Conservation (phyloP, 139 green algal genomes). For the Chlamydomonas incerta region DNA sequence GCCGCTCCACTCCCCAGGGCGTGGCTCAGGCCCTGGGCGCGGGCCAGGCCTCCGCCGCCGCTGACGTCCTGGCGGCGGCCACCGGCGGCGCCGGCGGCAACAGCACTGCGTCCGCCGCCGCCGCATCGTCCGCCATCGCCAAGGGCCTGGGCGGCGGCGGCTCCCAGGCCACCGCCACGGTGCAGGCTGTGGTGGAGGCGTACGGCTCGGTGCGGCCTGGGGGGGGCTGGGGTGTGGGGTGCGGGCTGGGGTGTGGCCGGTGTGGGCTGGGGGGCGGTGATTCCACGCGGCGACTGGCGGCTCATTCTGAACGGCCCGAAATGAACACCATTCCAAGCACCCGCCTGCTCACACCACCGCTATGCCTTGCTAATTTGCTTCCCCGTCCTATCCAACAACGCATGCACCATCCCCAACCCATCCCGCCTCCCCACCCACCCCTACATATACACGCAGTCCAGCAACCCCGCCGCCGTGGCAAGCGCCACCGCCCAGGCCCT, state of each 20-base stretch:
- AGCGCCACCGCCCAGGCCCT: slow-evolving; percentile 27
- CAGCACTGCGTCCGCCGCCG: background rate
- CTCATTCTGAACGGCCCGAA: too few relatives aligned
- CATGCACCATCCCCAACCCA: background rate
- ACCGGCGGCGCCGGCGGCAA: too few relatives aligned
- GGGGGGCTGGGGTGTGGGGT: too few relatives aligned
- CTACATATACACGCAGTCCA: background rate
- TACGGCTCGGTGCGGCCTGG: slow-evolving; percentile 21
- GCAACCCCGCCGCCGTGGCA: background rate
- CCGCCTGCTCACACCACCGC: too few relatives aligned
- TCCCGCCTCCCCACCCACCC: background rate
- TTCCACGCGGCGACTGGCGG: too few relatives aligned
- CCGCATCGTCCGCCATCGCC: slow-evolving; percentile 1
- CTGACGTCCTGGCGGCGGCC: background rate
- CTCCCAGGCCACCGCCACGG: slow-evolving; percentile 14
- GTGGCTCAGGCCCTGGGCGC: background rate
- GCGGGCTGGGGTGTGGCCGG: too few relatives aligned
- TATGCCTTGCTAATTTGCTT: too few relatives aligned
- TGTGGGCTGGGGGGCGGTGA: too few relatives aligned
- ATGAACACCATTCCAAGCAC: too few relatives aligned
- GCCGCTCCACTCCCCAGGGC: background rate
- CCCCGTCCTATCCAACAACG: too few relatives aligned
- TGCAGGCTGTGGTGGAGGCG: slow-evolving; percentile 46
- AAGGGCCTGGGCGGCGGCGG: slow-evolving; percentile 29
- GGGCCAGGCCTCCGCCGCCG: too few relatives aligned